Conservation (phyloP, 2,329 filamentous ascomycete genomes). For the Aspergillus vadensis region DNA sequence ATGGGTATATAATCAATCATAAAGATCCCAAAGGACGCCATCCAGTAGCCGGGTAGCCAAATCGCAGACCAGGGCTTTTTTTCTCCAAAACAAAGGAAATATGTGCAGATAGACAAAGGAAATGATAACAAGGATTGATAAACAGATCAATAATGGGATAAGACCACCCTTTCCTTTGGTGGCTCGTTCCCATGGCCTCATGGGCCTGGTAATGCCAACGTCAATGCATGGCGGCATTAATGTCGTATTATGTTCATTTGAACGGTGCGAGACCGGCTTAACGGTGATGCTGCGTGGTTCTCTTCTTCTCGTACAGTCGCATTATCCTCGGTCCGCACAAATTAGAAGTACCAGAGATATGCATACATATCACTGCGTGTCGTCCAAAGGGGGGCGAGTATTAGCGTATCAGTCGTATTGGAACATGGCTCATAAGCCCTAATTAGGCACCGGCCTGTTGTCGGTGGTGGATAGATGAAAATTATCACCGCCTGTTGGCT, state of each 20-base stretch:
- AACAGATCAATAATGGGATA: not conserved
- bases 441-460: not conserved
- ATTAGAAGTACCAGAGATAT: not conserved
- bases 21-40: not conserved
- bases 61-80: not conserved
- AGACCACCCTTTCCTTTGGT: not conserved
- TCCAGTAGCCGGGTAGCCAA: not conserved
- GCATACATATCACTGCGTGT: not conserved
- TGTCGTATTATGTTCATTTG: not conserved
- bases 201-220: not conserved
- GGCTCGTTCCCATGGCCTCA: not conserved
- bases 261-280: not conserved
- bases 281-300: not conserved
- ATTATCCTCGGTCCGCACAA: not conserved
- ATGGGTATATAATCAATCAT: not conserved
- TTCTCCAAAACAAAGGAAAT: slow-evolving; percentile 3
- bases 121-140: not conserved
- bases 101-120: not conserved
- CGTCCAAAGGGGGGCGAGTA: not conserved
- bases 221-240: not conserved
- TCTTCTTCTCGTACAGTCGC: not conserved
- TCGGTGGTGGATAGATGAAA: not conserved
- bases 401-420: not conserved
- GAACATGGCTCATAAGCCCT: slow-evolving; percentile 7
- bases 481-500: slow-evolving; percentile 3